These are phyloP conservation scores for Monosporascus sp. DNA, from an alignment of 2,329 filamentous ascomycete genomes.

Conservation along the genomic window DNA sequence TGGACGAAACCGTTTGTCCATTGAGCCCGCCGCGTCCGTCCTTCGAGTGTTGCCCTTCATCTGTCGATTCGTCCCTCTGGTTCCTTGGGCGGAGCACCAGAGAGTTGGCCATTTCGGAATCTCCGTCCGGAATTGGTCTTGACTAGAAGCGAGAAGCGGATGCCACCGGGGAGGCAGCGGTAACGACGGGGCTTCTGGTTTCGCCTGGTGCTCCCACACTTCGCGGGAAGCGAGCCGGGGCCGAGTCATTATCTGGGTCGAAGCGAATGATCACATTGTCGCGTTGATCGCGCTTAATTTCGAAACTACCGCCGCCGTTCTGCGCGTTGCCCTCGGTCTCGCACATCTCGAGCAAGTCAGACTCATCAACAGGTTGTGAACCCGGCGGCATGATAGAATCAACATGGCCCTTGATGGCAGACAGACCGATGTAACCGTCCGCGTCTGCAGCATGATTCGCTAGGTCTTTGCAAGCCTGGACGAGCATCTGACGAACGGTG, in stretches of 20 bases:
- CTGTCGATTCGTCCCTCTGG: no score
- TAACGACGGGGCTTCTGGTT: conserved; percentile 57
- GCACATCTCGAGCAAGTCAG: conserved; percentile 76
- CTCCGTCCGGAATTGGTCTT: no score
- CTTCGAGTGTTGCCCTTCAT: no score
- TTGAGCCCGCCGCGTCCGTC: no score
- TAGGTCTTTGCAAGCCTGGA: conserved; percentile 68
- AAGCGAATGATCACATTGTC: conserved; percentile 46
- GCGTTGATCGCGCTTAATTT: conserved; percentile 51
- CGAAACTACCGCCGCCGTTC: conserved; percentile 89
- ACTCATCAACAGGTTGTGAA: conserved; percentile 40
- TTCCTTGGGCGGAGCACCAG: no score
- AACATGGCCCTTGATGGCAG: conserved; percentile 60
- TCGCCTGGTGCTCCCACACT: conserved; percentile 57
- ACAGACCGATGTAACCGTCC: conserved; percentile 66
- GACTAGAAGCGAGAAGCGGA: background rate
- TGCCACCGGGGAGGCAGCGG: conserved; percentile 8
- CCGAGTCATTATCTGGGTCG: conserved; percentile 46
- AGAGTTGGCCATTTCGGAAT: no score
- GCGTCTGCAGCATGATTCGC: conserved; percentile 37
- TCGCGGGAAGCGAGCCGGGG: conserved; percentile 35
- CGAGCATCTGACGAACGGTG: conserved; percentile 67
- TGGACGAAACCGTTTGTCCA: background rate
- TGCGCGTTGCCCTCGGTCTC: conserved; percentile 82
- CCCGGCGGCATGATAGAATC: conserved; percentile 51